These are phyloP conservation scores for Cyclostephanos tholiformis DNA, from an alignment of 108 stramenopile genomes.

Conservation along the genomic window DNA sequence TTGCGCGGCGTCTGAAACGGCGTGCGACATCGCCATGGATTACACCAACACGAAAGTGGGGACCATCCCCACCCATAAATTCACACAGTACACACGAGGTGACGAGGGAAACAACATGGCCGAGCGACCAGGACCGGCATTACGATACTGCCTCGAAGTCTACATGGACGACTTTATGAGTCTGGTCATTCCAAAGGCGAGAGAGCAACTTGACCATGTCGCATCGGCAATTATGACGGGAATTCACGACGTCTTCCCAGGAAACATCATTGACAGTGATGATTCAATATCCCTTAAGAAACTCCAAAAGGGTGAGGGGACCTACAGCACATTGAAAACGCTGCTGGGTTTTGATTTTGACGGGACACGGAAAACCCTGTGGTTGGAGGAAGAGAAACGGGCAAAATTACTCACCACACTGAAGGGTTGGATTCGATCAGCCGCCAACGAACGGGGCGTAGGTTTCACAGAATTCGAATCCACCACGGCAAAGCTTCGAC, in stretches of 20 bases:
- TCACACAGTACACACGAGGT: background rate
- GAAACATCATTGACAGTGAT: background rate
- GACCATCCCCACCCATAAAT: background rate
- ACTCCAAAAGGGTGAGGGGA: background rate
- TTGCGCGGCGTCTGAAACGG: conserved; percentile 52
- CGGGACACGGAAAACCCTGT: background rate
- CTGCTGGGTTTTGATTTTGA: background rate
- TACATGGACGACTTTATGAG: background rate
- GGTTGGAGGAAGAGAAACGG: background rate
- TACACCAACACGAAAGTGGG: conserved; percentile 14
- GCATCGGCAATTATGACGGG: background rate
- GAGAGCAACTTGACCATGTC: background rate
- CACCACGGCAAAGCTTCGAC: background rate
- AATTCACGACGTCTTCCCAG: conserved; percentile 1
- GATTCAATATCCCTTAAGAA: conserved; percentile 3
- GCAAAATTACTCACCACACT: too few species aligned
- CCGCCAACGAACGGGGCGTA: background rate
- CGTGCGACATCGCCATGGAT: conserved; percentile 28
- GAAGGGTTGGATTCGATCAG: background rate
- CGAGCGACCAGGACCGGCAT: background rate
- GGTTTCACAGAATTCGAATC: background rate
- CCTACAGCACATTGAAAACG: background rate
- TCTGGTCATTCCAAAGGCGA: background rate
- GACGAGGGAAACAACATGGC: background rate
- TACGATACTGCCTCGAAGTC: background rate